Conservation (phyloP, 1,284 basidiomycete genomes). For the Thecaphora thlaspeos region DNA sequence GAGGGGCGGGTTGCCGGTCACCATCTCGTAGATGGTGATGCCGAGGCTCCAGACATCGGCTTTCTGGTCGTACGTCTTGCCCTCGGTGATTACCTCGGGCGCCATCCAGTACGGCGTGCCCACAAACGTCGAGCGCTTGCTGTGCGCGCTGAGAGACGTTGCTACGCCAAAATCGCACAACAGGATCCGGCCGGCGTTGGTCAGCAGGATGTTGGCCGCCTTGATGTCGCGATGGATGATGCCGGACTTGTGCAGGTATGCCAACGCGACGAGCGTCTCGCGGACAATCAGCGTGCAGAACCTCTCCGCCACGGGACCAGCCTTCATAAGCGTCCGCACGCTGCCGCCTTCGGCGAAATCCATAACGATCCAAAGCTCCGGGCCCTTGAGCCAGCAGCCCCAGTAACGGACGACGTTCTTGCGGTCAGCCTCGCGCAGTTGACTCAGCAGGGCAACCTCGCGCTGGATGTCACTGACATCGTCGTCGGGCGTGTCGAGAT, state of each 20-base stretch:
- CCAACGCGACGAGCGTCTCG: conserved; percentile 34
- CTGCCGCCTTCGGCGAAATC: conserved; percentile 95
- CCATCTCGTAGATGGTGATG: conserved; percentile 45
- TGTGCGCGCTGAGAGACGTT: conserved; percentile 54
- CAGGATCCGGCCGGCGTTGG: conserved; percentile 34
- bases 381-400: conserved; percentile 90
- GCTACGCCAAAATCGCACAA: conserved; percentile 47
- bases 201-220: conserved; percentile 42
- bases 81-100: conserved; percentile 59
- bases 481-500: conserved; percentile 86
- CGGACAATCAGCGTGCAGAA: conserved; percentile 69
- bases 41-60: conserved; percentile 48
- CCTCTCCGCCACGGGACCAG: conserved; percentile 78
- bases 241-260: conserved; percentile 28
- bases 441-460: conserved; percentile 87
- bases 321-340: conserved; percentile 79
- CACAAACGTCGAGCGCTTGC: conserved; percentile 60
- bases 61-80: conserved; percentile 32
- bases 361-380: conserved; percentile 98
- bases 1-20: conserved; percentile 43
- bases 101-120: conserved; percentile 54
- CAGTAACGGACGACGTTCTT: conserved; percentile 95
- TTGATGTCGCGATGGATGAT: conserved; percentile 45
- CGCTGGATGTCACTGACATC: conserved; percentile 96
- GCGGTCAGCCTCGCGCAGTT: conserved; percentile 71